Base-by-base conservation (phyloP, 225 moss, liverwort and hornwort species). In the Sphagnum tenellum region DNA sequence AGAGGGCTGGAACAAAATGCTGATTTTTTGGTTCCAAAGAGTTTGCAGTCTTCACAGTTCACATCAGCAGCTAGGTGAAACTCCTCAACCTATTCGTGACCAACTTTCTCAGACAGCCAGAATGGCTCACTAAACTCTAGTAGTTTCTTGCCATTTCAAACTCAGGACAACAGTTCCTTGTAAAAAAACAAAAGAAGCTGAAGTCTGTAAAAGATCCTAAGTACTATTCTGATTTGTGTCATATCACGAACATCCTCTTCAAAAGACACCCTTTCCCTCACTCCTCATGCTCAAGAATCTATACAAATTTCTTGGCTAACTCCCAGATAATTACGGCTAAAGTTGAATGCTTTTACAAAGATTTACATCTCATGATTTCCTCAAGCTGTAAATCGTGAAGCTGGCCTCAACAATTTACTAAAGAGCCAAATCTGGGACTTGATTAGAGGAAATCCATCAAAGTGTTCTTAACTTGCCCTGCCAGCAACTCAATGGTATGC, bases 331-430 rank as follows among this genome's bases (percentile, higher is more conserved):
- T 73, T 81, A 70, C 64, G 59, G 65, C 73, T 81, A 74, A 14
- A 49, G 54, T 74, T 76, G 53, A 73, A 71, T 81, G 73, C 84
- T 69, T 80, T 59, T 74, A 75, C 84, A 82, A 63, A 80, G 63
- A 81, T 82, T 85, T 84, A 94, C 86, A 90, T 68, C 79, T 86
- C 82, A 81, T 70, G 70, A 78, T 79, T 4, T 85, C 74, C 71
- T 86, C 82, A 84, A 89, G 74, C 82, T 80, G 75, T 5, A 67
- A 44, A 52, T 52, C 52, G 7, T 5, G 9, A 52, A 52, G 9
- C 52, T 52, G 52, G 9, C 1, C 6, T 5, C 7, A 5, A 5
- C 0, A 9, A 9, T 5, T 52, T 52, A 52, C 52, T 5, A 52
- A 5, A 6, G 7, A 52, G 9, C 7, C 52, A 5, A 5, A 9